Evolutionary conservation across 305 asterid species (phyloP), one percentile per base, ranked within the genome.

Genomic region (Fraxinus angustifolia): DNA sequence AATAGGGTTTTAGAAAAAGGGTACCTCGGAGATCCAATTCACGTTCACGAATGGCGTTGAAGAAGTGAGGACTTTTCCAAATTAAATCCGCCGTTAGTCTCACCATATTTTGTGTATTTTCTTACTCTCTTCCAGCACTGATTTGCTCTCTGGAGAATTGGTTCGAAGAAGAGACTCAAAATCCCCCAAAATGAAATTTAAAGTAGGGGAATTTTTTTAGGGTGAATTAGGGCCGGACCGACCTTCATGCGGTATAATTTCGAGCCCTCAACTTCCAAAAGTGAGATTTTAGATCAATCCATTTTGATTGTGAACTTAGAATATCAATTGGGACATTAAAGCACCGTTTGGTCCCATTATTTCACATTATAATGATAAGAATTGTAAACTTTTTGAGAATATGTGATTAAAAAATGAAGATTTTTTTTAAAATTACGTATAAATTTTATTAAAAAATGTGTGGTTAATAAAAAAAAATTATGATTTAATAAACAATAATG

Each of bases 31-130:
- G 97, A 90, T 95, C 99, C 42, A 95, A 88, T 81, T 95, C 98
- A 23, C 98, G 98, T 87, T 95, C 98, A 81, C 96, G 92, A 86
- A 95, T 84, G 87, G 99, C 98, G 80, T 95, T 95, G 92, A 93
- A 95, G 65, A 95, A 95, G 78, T 95, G 99, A 77, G 98, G 99
- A 87, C 99, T 95, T 85, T 95, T 93, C 97, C 97, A 88, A 19
- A 95, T 89, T 82, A 95, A 81, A 85, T 93, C 98, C 45, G 96
- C 98, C 78, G 98, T 95, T 80, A 95, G 45, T 75, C 99, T 86
- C 91, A 95, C 99, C 99, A 95, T 90, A 31, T 33, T 85, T 80
- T 68, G 21, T 77, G 68, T 60, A 78, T 33, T 73, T 34, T 38
- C 36, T 45, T 8, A 12, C 14, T n/a, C 5, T 34, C 5, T 28